Evolutionary conservation across 176 grass and related monocot species (phyloP).

Genomic region (Rhynchospora tenuis): DNA sequence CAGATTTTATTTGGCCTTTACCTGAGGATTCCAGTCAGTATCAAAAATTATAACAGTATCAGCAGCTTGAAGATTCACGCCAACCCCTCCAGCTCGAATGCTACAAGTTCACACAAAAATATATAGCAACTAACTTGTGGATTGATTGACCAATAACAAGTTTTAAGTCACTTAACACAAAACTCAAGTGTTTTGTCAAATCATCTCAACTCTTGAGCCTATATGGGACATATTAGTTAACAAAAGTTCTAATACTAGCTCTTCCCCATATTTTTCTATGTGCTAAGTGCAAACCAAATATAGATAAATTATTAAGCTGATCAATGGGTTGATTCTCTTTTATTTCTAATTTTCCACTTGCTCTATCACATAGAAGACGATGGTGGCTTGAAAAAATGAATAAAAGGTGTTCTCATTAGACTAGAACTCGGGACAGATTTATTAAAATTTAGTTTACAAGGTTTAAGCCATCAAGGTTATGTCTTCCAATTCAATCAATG

Average conservation of each 20-base stretch:
- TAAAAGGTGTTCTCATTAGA: not conserved
- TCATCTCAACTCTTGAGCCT: not conserved
- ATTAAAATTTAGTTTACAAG: not conserved
- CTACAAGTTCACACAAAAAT: conserved; percentile 35
- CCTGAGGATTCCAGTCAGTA: conserved; percentile 99
- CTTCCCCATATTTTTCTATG: not conserved
- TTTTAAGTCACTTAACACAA: not conserved
- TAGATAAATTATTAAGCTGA: not conserved
- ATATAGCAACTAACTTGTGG: conserved; percentile 26
- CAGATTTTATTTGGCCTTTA: conserved; percentile 29
- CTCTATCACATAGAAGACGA: not conserved
- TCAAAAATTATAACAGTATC: conserved; percentile 99
- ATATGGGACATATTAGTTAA: not conserved
- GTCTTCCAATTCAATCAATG: not conserved
- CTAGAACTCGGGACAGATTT: not conserved
- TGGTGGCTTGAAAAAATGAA: not conserved
- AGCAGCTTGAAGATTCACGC: conserved; percentile 98
- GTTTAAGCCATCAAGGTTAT: not conserved
- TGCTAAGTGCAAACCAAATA: not conserved
- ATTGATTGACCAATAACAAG: not conserved
- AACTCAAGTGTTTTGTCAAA: not conserved
- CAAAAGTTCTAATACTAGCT: not conserved
- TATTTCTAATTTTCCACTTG: not conserved
- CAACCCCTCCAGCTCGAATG: conserved; percentile 96
- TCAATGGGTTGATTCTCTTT: not conserved